Evolutionary conservation across 352 stramenopile genomes (phyloP).

Genomic region (Globisporangium camurandrum): DNA sequence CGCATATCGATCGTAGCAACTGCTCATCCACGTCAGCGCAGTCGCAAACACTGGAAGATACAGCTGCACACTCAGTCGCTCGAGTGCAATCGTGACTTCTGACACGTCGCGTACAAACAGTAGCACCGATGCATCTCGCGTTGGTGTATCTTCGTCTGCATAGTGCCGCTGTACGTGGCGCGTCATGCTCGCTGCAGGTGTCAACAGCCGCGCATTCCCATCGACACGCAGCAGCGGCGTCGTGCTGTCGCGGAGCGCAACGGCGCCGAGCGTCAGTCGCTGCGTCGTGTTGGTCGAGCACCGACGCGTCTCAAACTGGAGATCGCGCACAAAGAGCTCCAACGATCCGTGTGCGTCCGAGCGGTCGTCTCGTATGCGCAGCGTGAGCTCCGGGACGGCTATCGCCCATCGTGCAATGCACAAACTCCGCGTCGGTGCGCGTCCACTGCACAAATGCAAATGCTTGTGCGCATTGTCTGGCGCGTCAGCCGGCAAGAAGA

Average conservation of each 20-base stretch:
- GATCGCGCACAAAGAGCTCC: conserved; percentile 20
- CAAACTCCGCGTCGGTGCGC: conserved; percentile 16
- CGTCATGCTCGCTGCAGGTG: conserved; percentile 31
- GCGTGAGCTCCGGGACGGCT: conserved; percentile 20
- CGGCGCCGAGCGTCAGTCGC: conserved; percentile 15
- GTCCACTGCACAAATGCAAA: conserved; percentile 20
- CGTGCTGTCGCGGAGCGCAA: conserved; percentile 23
- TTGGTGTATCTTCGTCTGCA: conserved; percentile 8
- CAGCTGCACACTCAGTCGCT: conserved; percentile 18
- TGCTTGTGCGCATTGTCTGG: conserved; percentile 16
- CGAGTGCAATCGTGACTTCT: conserved; percentile 23
- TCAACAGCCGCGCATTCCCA: conserved; percentile 28
- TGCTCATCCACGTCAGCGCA: conserved; percentile 27
- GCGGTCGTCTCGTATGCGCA: conserved; percentile 23
- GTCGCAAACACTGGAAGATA: conserved; percentile 39
- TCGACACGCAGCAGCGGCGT: conserved; percentile 25
- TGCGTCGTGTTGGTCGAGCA: conserved; percentile 29
- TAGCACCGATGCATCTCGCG: conserved; percentile 5
- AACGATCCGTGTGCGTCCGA: conserved; percentile 10
- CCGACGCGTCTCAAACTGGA: conserved; percentile 23
- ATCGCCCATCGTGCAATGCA: conserved; percentile 25
- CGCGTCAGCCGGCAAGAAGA: conserved; percentile 46
- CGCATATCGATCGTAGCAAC: conserved; percentile 37
- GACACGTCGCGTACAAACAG: conserved; percentile 11
- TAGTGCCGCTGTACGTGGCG: conserved; percentile 40